Conservation (phyloP, 352 stramenopile genomes). For the Globisporangium iwayamae region DNA sequence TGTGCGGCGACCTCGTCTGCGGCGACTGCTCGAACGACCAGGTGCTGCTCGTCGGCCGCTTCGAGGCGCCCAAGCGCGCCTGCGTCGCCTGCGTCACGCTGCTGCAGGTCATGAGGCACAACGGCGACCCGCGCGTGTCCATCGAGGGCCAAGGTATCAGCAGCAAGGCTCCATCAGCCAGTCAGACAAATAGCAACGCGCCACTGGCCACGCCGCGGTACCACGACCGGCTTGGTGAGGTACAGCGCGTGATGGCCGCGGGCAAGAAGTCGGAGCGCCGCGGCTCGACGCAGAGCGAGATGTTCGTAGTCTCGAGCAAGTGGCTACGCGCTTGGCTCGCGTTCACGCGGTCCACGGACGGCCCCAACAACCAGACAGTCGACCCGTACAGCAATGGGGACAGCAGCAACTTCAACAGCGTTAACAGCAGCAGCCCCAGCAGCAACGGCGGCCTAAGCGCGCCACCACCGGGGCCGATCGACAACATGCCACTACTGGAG, state of each 20-base stretch:
- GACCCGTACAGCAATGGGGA: constrained; percentile 14
- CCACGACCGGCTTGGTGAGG: constrained; percentile 58
- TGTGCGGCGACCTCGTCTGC: constrained; percentile 78
- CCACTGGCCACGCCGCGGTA: constrained; percentile 34
- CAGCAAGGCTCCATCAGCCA: constrained; percentile 11
- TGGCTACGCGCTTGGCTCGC: constrained; percentile 66
- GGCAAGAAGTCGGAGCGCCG: constrained; percentile 54
- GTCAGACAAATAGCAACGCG: background rate
- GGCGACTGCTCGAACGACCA: constrained; percentile 67
- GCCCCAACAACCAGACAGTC: constrained; percentile 5
- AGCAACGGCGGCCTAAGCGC: constrained; percentile 10
- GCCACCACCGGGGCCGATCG: constrained; percentile 40
- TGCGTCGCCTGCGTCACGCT: constrained; percentile 63
- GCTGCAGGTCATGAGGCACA: constrained; percentile 49
- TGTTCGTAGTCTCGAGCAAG: constrained; percentile 54
- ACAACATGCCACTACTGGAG: constrained; percentile 60
- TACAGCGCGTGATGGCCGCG: constrained; percentile 64
- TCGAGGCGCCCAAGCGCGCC: constrained; percentile 46
- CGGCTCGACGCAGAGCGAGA: constrained; percentile 40
- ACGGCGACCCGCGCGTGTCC: constrained; percentile 38
- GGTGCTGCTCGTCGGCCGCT: constrained; percentile 46
- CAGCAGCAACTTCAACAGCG: constrained; percentile 16
- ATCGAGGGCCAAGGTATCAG: constrained; percentile 32
- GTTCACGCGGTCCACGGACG: constrained; percentile 35
- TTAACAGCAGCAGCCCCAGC: constrained; percentile 11